A percentile compares a stretch with the other conserved stretches of the same genome.
These are phyloP conservation scores for Scolecobasidium constrictum DNA, from an alignment of 2,329 filamentous ascomycete genomes.

Conservation along the genomic window DNA sequence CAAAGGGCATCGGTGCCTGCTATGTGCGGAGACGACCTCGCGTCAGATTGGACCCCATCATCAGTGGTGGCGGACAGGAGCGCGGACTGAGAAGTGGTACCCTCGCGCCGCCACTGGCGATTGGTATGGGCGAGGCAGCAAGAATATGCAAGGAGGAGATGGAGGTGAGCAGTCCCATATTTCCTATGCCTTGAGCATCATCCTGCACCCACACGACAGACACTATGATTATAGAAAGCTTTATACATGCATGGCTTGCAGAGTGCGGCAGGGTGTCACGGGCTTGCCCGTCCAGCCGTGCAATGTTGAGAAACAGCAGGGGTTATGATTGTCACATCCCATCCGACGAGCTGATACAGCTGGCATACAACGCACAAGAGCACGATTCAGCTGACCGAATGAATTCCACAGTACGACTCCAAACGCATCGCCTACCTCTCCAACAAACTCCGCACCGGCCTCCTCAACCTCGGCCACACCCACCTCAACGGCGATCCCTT, in stretches of 20 bases:
- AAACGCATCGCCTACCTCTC: slow-evolving; percentile 77
- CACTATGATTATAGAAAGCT: slow-evolving; percentile 66
- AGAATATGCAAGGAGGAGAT: slow-evolving; percentile 85
- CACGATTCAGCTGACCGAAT: not conserved
- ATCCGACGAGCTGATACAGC: not conserved
- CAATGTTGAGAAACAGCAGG: slow-evolving; percentile 50
- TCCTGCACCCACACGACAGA: slow-evolving; percentile 14
- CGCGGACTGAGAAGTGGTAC: slow-evolving; percentile 90
- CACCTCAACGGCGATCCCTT: slow-evolving; percentile 75
- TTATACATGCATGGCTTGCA: slow-evolving; percentile 78
- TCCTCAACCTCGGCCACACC: slow-evolving; percentile 86
- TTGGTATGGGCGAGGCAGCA: slow-evolving; percentile 93
- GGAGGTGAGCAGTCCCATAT: slow-evolving; percentile 51
- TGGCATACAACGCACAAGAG: not conserved
- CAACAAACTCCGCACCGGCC: slow-evolving; percentile 68
- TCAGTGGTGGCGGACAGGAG: slow-evolving; percentile 93
- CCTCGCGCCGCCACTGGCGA: slow-evolving; percentile 74
- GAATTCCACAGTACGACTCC: slow-evolving; percentile 65
- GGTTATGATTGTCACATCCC: slow-evolving; percentile 42
- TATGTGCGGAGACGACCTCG: slow-evolving; percentile 87
- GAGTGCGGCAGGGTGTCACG: slow-evolving; percentile 37
- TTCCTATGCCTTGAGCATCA: slow-evolving; percentile 14
- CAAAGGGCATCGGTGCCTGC: slow-evolving; percentile 93
- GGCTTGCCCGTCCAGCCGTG: slow-evolving; percentile 20
- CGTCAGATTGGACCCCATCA: slow-evolving; percentile 90